Evolutionary conservation across 345 rosid genomes (phyloP).

Genomic region (Garcia nutans): DNA sequence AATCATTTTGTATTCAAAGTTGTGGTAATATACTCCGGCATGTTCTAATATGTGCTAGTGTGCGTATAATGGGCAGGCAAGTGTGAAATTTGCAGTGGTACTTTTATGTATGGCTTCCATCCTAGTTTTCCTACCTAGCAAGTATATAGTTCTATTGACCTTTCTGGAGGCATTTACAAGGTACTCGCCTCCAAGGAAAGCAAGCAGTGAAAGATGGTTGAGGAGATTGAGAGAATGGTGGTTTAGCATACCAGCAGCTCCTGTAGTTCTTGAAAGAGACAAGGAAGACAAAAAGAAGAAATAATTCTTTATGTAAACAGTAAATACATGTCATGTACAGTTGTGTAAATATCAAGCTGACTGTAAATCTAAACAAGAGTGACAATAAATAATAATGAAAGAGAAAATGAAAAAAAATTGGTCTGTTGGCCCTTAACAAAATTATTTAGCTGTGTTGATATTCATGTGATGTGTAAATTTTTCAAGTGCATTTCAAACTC

Average conservation of each 20-base stretch:
- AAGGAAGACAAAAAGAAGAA: conserved; percentile 72
- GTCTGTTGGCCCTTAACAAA: too few species aligned
- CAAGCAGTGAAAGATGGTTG: conserved; percentile 61
- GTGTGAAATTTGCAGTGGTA: conserved; percentile 60
- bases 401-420: background rate
- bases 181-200: conserved; percentile 73
- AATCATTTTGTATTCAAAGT: background rate
- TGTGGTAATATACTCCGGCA: background rate
- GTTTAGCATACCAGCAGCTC: conserved; percentile 97
- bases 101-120: conserved; percentile 50
- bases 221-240: conserved; percentile 97
- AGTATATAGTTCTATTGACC: conserved; percentile 46
- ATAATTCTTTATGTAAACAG: conserved; percentile 6
- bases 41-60: background rate
- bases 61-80: conserved; percentile 52
- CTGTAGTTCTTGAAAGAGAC: conserved; percentile 67
- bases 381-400: background rate
- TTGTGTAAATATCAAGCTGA: background rate
- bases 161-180: conserved; percentile 77
- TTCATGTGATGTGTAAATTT: too few species aligned
- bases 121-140: conserved; percentile 54
- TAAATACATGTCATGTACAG: conserved; percentile 3
- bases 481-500: too few species aligned
- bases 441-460: too few species aligned
- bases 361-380: background rate